These are phyloP conservation scores for Saccharomycopsis fibuligera DNA, from an alignment of 805 yeast species.

Conservation along the genomic window DNA sequence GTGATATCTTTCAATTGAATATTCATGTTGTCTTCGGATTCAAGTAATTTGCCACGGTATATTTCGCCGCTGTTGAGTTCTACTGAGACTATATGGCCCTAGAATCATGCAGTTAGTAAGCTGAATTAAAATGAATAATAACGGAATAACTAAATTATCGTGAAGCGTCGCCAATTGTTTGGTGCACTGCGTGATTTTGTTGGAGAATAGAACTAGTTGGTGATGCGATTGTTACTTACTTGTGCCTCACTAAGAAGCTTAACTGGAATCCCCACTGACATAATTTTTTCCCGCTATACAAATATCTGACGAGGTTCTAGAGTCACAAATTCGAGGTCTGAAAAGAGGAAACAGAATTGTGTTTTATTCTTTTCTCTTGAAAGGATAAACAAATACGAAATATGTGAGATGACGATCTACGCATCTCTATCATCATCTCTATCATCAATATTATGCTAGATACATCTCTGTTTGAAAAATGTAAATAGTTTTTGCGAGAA, in stretches of 20 bases:
- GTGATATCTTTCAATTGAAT: constrained; percentile 77
- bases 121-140: neutral
- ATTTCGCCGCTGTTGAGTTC: constrained; percentile 83
- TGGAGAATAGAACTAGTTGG: neutral
- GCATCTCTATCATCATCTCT: no score
- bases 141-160: no score
- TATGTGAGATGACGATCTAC: no score
- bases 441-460: no score
- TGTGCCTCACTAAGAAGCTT: constrained; percentile 82
- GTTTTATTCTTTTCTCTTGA: no score
- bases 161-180: no score
- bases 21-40: constrained; percentile 93
- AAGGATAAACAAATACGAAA: no score
- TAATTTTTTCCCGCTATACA: constrained; percentile 21
- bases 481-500: no score
- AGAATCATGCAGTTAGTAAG: constrained; percentile 18
- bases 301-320: neutral
- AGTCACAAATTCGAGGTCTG: no score
- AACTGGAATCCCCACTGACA: constrained; percentile 76
- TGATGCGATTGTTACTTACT: constrained; percentile 26
- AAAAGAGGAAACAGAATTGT: no score
- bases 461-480: no score
- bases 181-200: no score
- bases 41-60: constrained; percentile 80
- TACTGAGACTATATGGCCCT: constrained; percentile 78